These are phyloP conservation scores for Mimosa bimucronata DNA, from an alignment of 306 rosid genomes.

Conservation along the genomic window DNA sequence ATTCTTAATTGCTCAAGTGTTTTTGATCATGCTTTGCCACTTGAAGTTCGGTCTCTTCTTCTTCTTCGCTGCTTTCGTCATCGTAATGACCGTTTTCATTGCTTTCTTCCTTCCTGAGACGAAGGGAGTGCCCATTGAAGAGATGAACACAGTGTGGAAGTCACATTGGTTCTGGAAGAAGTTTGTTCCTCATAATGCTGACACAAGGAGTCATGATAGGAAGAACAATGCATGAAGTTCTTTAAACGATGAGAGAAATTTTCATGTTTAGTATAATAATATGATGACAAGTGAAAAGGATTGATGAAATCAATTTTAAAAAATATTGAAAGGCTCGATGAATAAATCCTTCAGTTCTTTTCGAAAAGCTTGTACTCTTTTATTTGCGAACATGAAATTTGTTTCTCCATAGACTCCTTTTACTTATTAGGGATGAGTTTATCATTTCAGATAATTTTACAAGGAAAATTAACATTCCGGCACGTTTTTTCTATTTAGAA, in stretches of 20 bases:
- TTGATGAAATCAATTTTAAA: not conserved
- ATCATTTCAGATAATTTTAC: no score
- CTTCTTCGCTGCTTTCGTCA: not conserved
- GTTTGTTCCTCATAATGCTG: not conserved
- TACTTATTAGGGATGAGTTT: not conserved
- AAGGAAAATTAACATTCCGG: no score
- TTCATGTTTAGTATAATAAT: not conserved
- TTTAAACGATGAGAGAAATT: not conserved
- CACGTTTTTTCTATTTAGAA: no score
- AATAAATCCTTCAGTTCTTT: not conserved
- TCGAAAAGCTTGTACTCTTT: not conserved
- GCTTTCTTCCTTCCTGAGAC: not conserved
- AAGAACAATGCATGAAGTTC: not conserved
- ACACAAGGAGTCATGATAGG: not conserved
- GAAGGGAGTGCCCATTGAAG: not conserved
- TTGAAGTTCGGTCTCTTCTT: slow-evolving; percentile 4
- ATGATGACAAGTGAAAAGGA: not conserved
- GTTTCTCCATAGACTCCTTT: not conserved
- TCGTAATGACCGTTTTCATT: not conserved
- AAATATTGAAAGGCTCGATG: not conserved
- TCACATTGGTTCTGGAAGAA: not conserved
- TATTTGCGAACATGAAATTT: not conserved
- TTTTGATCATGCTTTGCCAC: not conserved
- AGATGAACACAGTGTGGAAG: slow-evolving; percentile 4
- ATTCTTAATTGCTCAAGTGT: not conserved